These are phyloP conservation scores for Solanum chiquidenum DNA, from an alignment of 257 asterid species.

Conservation along the genomic window DNA sequence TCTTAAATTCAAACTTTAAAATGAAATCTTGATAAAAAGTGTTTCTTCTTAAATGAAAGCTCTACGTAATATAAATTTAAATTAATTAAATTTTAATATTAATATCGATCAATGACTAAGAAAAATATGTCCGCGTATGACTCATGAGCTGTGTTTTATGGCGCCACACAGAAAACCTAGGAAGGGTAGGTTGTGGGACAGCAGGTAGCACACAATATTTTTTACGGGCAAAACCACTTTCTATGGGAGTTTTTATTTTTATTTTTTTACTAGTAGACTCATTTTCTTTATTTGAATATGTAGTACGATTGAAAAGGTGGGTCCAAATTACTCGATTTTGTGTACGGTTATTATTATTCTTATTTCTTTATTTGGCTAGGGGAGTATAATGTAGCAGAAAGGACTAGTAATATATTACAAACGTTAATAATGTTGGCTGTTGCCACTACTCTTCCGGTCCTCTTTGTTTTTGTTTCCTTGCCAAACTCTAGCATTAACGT, in stretches of 20 bases:
- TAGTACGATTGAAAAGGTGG: neutral
- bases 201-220: neutral
- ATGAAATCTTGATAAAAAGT: too few species aligned
- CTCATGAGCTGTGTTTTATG: neutral
- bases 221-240: neutral
- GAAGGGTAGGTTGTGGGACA: neutral
- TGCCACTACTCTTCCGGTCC: neutral
- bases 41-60: too few species aligned
- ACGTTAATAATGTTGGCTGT: neutral
- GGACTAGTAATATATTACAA: neutral
- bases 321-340: neutral
- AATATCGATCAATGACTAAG: too few species aligned
- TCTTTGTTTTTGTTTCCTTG: neutral
- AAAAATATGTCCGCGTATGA: too few species aligned
- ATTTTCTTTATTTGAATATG: neutral
- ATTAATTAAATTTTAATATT: too few species aligned
- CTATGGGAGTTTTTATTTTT: neutral
- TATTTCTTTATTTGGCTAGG: neutral
- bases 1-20: too few species aligned
- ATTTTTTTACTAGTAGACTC: neutral
- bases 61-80: accelerated
- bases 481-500: neutral
- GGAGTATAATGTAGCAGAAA: neutral
- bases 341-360: neutral
- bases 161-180: neutral